Percentiles rank a stretch among this genome's conserved stretches.
Conservation (phyloP, 345 rosid genomes). For the Fremontodendron californicum region DNA sequence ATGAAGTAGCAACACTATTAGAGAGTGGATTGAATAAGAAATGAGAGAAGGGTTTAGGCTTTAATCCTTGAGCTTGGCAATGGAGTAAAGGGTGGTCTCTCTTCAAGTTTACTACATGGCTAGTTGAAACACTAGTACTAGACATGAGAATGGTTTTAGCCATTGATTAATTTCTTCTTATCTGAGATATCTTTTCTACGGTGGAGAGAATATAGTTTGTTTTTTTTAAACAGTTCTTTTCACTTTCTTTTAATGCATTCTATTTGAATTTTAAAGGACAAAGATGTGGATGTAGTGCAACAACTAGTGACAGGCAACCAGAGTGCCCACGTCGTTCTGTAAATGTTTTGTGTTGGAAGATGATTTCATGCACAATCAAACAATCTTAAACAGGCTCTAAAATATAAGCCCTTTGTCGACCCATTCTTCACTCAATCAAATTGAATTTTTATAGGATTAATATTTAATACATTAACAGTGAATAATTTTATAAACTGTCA, state of each 20-base stretch:
- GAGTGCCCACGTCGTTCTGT: constrained; percentile 52
- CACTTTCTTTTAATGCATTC: not conserved
- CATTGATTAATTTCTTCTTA: constrained; percentile 29
- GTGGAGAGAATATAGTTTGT: constrained; percentile 1
- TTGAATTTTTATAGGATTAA: no score
- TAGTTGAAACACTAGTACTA: constrained; percentile 55
- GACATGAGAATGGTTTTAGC: constrained; percentile 80
- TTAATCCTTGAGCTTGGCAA: no score
- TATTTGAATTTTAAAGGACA: not conserved
- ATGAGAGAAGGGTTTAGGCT: no score
- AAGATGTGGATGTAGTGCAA: constrained; percentile 42
- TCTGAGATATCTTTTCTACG: not conserved
- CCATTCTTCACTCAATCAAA: no score
- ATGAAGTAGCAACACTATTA: constrained; percentile 22
- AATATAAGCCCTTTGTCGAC: no score
- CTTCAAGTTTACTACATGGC: constrained; percentile 37
- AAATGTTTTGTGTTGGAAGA: constrained; percentile 5
- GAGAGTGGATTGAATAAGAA: constrained; percentile 34
- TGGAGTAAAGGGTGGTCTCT: no score
- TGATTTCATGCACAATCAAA: constrained; percentile 7
- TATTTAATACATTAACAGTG: no score
- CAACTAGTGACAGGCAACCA: constrained; percentile 40
- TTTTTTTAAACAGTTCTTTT: not conserved
- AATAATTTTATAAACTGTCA: no score
- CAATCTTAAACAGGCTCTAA: no score